Base-by-base conservation (phyloP, 306 rosid genomes). In the Begonia peltatifolia region DNA sequence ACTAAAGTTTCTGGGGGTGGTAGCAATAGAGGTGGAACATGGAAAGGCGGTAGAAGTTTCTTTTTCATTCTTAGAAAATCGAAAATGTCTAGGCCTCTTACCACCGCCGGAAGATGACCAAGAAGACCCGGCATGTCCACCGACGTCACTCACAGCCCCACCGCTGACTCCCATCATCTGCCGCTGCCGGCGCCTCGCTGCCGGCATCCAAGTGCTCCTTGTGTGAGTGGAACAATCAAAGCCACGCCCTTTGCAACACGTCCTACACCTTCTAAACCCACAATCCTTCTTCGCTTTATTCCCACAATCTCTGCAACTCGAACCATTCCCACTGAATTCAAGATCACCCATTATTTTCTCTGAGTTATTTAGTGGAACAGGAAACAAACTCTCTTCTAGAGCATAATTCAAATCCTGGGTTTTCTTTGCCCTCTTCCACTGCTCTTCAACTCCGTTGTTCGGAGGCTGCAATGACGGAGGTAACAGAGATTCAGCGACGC, bases 201-300 rank as follows among this genome's bases (percentile, higher is more conserved):
- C 59, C 5, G 59, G 47, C 35, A 55, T 49, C 59, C 59, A 41
- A 13, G 58, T 54, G 58, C 58, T 54, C 58, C 30, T 14, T 22
- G 42, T 22, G 20, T 54, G 58, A 12, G 59, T 55, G 6, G 59
- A 9, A 55, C 59, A 55, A 8, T 55, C 30, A 15, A 41, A 55
- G 1, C 59, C 59, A 1, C 59, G 59, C 47, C 59, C 43, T 41
- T 55, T 55, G 4, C 59, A 55, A 35, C 59, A 55, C 14, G 47
- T 55, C 48, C 59, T 23, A 35, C 59, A 55, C 59, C 59, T 41
- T 12, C 47, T 43, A 17, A 38, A 47, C 30, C 9, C 36, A 12
- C 59, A 55, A 11, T 55, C 59, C 43, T 55, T 55, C 59, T 54
- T 54, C 6, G 58, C 58, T 54, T 54, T 43, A 46, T 54, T 54